Conservation (phyloP, 2,329 filamentous ascomycete genomes). For the Periconia digitata region DNA sequence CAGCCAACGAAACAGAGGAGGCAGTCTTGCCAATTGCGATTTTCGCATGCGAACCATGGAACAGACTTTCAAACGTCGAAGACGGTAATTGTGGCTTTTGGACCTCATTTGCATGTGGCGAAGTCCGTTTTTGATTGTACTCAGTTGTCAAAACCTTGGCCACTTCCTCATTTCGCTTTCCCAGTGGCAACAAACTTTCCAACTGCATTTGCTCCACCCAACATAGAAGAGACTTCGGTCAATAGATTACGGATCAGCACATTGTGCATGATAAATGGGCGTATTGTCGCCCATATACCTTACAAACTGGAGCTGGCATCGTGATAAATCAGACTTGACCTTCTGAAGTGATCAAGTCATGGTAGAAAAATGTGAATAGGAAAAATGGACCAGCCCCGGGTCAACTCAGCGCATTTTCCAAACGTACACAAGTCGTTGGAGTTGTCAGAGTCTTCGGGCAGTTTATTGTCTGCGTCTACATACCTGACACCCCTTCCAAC, state of each 20-base stretch:
- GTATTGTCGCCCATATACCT: background rate
- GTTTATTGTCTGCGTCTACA: too few species aligned
- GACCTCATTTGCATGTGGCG: background rate
- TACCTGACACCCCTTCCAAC: too few species aligned
- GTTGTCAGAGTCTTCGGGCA: too few species aligned
- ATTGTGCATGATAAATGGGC: background rate
- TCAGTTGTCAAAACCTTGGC: background rate
- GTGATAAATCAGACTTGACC: too few species aligned
- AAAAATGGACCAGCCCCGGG: too few species aligned
- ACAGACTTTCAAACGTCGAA: background rate
- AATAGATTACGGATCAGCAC: too few species aligned
- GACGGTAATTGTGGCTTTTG: background rate
- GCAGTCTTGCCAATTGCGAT: background rate
- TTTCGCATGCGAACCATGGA: background rate
- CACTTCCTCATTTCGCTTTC: background rate
- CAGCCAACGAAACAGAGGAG: background rate
- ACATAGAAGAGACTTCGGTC: too few species aligned
- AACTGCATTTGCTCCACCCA: background rate
- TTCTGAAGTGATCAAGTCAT: too few species aligned
- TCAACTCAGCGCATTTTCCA: too few species aligned
- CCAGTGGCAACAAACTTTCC: background rate
- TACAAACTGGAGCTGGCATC: slow-evolving; percentile 1
- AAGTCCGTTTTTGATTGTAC: background rate
- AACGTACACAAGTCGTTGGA: too few species aligned
- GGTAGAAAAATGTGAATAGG: too few species aligned